phyloP scores from a whole-genome alignment of 805 yeast species.

The Kodamaea lidongshanica region DNA sequence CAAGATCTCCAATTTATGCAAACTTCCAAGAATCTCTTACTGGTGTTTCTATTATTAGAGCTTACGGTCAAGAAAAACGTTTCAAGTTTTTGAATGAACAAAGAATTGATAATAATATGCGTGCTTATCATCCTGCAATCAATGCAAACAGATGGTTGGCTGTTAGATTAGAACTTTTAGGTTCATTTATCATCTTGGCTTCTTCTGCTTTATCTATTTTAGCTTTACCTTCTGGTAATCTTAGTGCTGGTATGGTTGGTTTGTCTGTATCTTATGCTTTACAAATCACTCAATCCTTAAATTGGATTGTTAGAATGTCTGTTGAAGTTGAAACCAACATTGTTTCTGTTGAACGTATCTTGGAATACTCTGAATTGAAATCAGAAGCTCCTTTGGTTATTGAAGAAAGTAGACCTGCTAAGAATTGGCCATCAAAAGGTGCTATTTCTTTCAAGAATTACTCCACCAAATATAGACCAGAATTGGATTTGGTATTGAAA shows the following conservation, averaged over 20 bases:
- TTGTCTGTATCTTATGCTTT: slow-evolving; percentile 88
- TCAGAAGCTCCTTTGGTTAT: slow-evolving; percentile 81
- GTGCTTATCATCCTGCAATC: slow-evolving; percentile 87
- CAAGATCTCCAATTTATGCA: slow-evolving; percentile 75
- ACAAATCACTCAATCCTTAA: slow-evolving; percentile 86
- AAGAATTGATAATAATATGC: slow-evolving; percentile 79
- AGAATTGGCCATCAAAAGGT: slow-evolving; percentile 35
- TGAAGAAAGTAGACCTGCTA: slow-evolving; percentile 55
- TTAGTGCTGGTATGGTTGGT: slow-evolving; percentile 91
- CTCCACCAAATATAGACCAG: slow-evolving; percentile 40
- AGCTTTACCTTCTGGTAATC: slow-evolving; percentile 58
- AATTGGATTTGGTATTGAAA: slow-evolving; percentile 38
- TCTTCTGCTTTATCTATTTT: slow-evolving; percentile 79
- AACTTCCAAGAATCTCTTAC: slow-evolving; percentile 78
- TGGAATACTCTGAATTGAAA: slow-evolving; percentile 73
- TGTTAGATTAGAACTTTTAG: slow-evolving; percentile 84
- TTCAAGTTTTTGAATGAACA: slow-evolving; percentile 59
- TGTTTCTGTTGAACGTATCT: slow-evolving; percentile 91
- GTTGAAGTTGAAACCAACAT: slow-evolving; percentile 97
- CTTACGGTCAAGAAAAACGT: slow-evolving; percentile 60
- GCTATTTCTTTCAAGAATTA: slow-evolving; percentile 32
- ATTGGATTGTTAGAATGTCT: slow-evolving; percentile 98
- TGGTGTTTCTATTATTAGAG: slow-evolving; percentile 72
- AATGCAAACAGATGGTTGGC: slow-evolving; percentile 98
- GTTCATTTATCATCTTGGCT: slow-evolving; percentile 79